Evolutionary conservation across 2,329 filamentous ascomycete species (phyloP).

Genomic region (Rhytidhysteron rufulum): DNA sequence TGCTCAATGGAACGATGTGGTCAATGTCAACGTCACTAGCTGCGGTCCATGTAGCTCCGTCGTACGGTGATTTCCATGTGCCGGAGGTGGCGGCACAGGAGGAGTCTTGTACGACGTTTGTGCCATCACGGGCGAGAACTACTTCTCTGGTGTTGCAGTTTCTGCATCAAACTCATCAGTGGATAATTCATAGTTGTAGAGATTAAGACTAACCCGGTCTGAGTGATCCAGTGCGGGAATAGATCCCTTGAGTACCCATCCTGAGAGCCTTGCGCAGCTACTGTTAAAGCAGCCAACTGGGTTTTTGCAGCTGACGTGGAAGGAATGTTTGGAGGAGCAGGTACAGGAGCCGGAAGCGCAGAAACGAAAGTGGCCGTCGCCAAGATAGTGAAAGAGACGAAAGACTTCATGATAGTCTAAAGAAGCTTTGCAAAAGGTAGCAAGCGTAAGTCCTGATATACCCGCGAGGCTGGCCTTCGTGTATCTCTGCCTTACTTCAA

Average conservation of each 20-base stretch:
- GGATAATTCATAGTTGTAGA: slow-evolving; percentile 3
- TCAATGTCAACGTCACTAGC: slow-evolving; percentile 75
- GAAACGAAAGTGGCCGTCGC: slow-evolving; percentile 17
- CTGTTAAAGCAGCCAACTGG: slow-evolving; percentile 57
- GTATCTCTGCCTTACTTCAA: background rate
- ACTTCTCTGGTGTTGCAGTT: slow-evolving; percentile 69
- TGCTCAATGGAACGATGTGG: slow-evolving; percentile 76
- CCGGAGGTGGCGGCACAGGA: slow-evolving; percentile 64
- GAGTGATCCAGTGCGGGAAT: slow-evolving; percentile 70
- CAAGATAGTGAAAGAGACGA: slow-evolving; percentile 21
- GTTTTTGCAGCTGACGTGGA: slow-evolving; percentile 53
- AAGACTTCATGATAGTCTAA: slow-evolving; percentile 24
- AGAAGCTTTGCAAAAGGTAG: background rate
- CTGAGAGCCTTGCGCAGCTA: slow-evolving; percentile 53
- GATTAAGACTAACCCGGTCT: slow-evolving; percentile 28
- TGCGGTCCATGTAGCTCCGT: slow-evolving; percentile 66
- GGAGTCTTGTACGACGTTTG: slow-evolving; percentile 54
- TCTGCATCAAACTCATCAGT: too few species aligned
- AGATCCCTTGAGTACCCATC: slow-evolving; percentile 61
- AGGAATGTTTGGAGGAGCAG: slow-evolving; percentile 60
- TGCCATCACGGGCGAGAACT: slow-evolving; percentile 71
- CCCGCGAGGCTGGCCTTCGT: too few species aligned
- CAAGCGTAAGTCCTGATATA: background rate
- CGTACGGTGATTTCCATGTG: slow-evolving; percentile 68
- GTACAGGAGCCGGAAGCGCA: slow-evolving; percentile 24